Percentiles rank a stretch among this genome's conserved stretches.
Conservation (phyloP, 345 rosid genomes). For the Excoecaria cochinchinensis region DNA sequence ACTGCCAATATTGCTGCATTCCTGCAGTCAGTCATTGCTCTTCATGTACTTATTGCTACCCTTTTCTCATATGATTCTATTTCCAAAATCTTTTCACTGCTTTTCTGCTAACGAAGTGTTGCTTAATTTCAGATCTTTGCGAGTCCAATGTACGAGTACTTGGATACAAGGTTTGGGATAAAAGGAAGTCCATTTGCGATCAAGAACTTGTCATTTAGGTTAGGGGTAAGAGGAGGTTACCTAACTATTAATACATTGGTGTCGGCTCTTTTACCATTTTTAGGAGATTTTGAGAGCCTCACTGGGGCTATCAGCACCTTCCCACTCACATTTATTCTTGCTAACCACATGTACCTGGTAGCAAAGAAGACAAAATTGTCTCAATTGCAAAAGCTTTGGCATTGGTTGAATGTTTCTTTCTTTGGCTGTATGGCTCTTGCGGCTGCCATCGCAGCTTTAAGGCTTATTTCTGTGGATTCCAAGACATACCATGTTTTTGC, state of each 20-base stretch:
- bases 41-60: conserved; percentile 48
- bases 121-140: conserved; percentile 66
- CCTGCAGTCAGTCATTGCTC: conserved; percentile 79
- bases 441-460: conserved; percentile 66
- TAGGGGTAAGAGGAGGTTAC: conserved; percentile 74
- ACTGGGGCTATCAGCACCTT: conserved; percentile 90
- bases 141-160: conserved; percentile 80
- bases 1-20: conserved; percentile 72
- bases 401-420: conserved; percentile 73
- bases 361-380: conserved; percentile 55
- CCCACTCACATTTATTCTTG: conserved; percentile 87
- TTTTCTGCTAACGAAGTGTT: background rate
- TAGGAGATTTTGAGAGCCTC: conserved; percentile 88
- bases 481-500: conserved; percentile 81
- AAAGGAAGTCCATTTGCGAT: conserved; percentile 59
- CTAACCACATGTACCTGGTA: conserved; percentile 81
- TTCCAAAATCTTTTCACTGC: background rate
- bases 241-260: conserved; percentile 63
- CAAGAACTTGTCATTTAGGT: conserved; percentile 57
- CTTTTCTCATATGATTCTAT: background rate
- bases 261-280: conserved; percentile 80
- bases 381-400: conserved; percentile 62
- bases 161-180: conserved; percentile 81
- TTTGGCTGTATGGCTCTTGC: conserved; percentile 65
- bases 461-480: conserved; percentile 76